Evolutionary conservation across 1,139 yeast species (phyloP).

Genomic region (Pichia sp.): DNA sequence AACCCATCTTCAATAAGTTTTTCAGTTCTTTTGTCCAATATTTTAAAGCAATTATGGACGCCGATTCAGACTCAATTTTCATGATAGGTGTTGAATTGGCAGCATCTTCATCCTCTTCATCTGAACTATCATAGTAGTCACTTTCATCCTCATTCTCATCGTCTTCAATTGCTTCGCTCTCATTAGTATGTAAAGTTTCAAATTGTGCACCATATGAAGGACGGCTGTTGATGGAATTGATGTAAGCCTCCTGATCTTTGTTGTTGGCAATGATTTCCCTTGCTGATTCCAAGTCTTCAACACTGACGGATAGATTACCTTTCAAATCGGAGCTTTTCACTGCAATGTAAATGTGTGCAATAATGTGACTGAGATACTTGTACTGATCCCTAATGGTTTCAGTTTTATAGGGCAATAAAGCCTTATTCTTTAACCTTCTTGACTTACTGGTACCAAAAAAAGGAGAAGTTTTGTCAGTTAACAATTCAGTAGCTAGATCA

Average conservation of each 20-base stretch:
- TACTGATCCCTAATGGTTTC: slow-evolving; percentile 69
- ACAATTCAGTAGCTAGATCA: slow-evolving; percentile 33
- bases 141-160: slow-evolving; percentile 35
- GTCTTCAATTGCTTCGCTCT: slow-evolving; percentile 36
- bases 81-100: slow-evolving; percentile 28
- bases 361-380: slow-evolving; percentile 68
- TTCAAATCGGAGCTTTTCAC: slow-evolving; percentile 69
- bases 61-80: slow-evolving; percentile 57
- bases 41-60: slow-evolving; percentile 67
- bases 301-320: slow-evolving; percentile 63
- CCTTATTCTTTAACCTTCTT: slow-evolving; percentile 53
- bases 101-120: slow-evolving; percentile 24
- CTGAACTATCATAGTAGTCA: slow-evolving; percentile 36
- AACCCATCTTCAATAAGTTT: slow-evolving; percentile 74
- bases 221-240: slow-evolving; percentile 7
- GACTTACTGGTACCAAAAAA: slow-evolving; percentile 47
- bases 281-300: slow-evolving; percentile 33
- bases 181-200: slow-evolving; percentile 33
- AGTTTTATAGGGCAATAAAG: slow-evolving; percentile 67
- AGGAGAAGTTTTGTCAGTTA: slow-evolving; percentile 44
- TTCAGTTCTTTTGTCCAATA: slow-evolving; percentile 88
- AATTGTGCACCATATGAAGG: slow-evolving; percentile 28
- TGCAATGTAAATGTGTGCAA: slow-evolving; percentile 74
- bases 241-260: slow-evolving; percentile 8
- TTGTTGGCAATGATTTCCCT: slow-evolving; percentile 12